Evolutionary conservation across 169 alveolate genomes (phyloP), one percentile per base, ranked within the genome.

Genomic region (Eimeria acervulina): DNA sequence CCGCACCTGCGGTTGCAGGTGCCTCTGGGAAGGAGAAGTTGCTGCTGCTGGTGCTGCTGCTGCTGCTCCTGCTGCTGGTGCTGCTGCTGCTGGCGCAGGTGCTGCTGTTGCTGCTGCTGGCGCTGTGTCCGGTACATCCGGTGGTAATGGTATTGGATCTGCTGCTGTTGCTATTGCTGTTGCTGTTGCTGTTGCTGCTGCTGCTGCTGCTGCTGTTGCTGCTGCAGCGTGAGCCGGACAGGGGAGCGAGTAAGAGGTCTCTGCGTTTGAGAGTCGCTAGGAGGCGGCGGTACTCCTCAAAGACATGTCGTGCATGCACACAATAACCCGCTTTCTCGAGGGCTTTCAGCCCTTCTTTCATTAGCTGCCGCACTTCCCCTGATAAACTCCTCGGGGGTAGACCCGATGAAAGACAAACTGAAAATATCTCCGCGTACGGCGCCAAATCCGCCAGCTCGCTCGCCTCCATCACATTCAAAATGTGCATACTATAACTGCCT

Each of bases 401-500:
- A 10, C 95, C 81, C 47, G 17, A 31, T 17, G 8, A 10, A 4
- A 91, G 90, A 59, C 95, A 91, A 12, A 38, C 51, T 3, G 81
- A 10, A 33, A 91, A 91, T 38, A 91, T 76, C 47, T 78, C 84
- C 44, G 76, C 40, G 33, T 91, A 91, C 2, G 95, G 80, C 13
- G 59, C 19, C 81, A 91, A 38, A 40, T 91, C 95, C 2, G 55
- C 78, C 19, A 59, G 36, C 10, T 33, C 76, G n/a, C 38, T 31
- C 8, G 95, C 95, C 2, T 91, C 95, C 44, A 91, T 33, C 28
- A 78, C 55, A 47, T 91, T 91, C 70, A 36, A 15, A 40, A 91
- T 38, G 52, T 91, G 95, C 55, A 21, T 4, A 28, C 70, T 7
- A 88, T 63, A 88, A 19, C 47, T 72, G 36, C 63, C 10, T n/a